Conservation (phyloP, 148 eudicot species). For the Rhododendron simsii region DNA sequence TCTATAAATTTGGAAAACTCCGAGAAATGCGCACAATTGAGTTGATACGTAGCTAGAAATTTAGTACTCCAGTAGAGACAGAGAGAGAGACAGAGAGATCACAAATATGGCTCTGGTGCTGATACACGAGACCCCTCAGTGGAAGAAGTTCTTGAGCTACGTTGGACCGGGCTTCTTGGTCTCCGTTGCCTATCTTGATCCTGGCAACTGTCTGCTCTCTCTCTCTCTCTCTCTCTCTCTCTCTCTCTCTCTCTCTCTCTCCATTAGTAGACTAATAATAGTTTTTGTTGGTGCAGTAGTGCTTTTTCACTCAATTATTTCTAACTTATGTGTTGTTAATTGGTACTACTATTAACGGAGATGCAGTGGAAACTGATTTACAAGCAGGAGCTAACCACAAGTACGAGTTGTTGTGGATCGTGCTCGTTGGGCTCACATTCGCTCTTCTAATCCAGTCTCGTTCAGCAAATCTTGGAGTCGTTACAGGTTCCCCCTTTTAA, state of each 20-base stretch:
- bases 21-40: neutral
- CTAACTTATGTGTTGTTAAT: neutral
- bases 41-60: neutral
- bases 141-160: constrained; percentile 22
- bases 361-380: constrained; percentile 30
- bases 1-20: neutral
- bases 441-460: constrained; percentile 22
- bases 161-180: constrained; percentile 34
- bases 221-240: neutral
- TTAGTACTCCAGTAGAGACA: neutral
- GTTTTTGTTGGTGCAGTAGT: neutral
- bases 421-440: constrained; percentile 13
- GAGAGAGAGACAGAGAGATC: neutral
- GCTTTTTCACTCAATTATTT: neutral
- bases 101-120: constrained; percentile 12
- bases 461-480: constrained; percentile 23
- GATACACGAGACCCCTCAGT: constrained; percentile 18
- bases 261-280: neutral
- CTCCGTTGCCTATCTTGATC: constrained; percentile 33
- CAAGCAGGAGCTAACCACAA: constrained; percentile 31
- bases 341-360: neutral
- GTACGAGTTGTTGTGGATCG: constrained; percentile 22
- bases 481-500: constrained; percentile 11
- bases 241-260: neutral
- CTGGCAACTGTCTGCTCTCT: constrained; percentile 20